Evolutionary conservation across 129 eudicot species (phyloP), one percentile per base, ranked within the genome.

Genomic region (Pseudognaphalium luteoalbum): DNA sequence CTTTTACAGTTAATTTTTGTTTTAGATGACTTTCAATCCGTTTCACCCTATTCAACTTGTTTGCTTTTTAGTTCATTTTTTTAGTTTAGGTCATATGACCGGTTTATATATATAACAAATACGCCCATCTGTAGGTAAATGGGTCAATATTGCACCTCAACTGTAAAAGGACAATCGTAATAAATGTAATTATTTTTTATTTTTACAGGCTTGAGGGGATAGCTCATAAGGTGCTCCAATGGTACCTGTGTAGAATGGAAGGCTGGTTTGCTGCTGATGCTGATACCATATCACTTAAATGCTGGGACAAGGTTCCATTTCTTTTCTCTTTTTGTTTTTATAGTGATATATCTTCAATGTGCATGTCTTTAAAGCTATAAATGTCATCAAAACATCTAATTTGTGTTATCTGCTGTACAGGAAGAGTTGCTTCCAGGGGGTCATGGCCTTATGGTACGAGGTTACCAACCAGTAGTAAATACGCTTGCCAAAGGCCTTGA

Each of bases 261-360:
- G 97, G 97, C 70, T 95, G 99, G 99, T 95, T 95, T 86, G 92
- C 99, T 59, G 96, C 99, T 33, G 99, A 95, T 85, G 88, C 99
- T 16, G 97, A 95, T 65, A 91, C 96, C 32, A 95, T 95, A 7
- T 95, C 99, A 11, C 87, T 95, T n/a, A 87, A 89, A 83, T 44
- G 88, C 83, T 95, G 99, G 99, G 99, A 95, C 33, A 78, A 91
- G 96, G 98, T 2, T 30, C 11, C 7, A 7, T 47, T 41, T 75
- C 11, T 20, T 57, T 20, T 3, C 19, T 9, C 11, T 39, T 59
- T 22, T 59, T 59, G 65, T 25, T 33, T 25, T 21, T 9, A 2
- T 2, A 20, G 4, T 22, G 4, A 54, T 62, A 54, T 62, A 14
- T 20, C 17, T 62, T 67, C 28, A 37, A 2, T 35, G 51, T 9